These are phyloP conservation scores for Lodderomyces metapsilosis DNA, from an alignment of 1,139 yeast genomes.

Conservation along the genomic window DNA sequence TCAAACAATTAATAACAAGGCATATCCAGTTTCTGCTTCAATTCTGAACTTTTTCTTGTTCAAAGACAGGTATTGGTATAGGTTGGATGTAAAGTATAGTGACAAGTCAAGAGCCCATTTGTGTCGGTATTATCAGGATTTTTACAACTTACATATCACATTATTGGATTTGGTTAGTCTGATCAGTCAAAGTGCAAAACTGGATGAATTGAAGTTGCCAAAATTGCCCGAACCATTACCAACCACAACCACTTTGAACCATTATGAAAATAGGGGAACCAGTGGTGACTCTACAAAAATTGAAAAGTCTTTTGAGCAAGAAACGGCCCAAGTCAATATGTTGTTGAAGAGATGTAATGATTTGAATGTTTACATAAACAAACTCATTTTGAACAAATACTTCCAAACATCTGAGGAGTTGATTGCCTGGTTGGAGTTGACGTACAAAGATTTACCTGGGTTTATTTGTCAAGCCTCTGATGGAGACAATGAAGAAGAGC, in stretches of 20 bases:
- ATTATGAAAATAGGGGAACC: background rate
- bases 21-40: slow-evolving; percentile 31
- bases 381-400: slow-evolving; percentile 25
- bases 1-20: slow-evolving; percentile 30
- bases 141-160: slow-evolving; percentile 37
- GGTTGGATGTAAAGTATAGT: slow-evolving; percentile 37
- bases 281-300: slow-evolving; percentile 9
- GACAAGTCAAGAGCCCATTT: slow-evolving; percentile 30
- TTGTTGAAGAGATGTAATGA: slow-evolving; percentile 36
- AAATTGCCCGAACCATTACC: slow-evolving; percentile 47
- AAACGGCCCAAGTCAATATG: slow-evolving; percentile 11
- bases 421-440: slow-evolving; percentile 33
- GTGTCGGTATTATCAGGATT: slow-evolving; percentile 44
- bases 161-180: slow-evolving; percentile 16
- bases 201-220: slow-evolving; percentile 26
- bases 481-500: slow-evolving; percentile 2
- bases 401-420: slow-evolving; percentile 28
- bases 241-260: slow-evolving; percentile 1
- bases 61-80: slow-evolving; percentile 42
- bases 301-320: slow-evolving; percentile 6
- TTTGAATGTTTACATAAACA: slow-evolving; percentile 37
- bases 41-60: slow-evolving; percentile 35
- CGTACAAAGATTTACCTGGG: slow-evolving; percentile 24
- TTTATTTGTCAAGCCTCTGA: slow-evolving; percentile 12
- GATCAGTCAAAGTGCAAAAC: slow-evolving; percentile 1